phyloP scores from a whole-genome alignment of 2,329 filamentous ascomycete species.

The Delphinella strobiligena region DNA sequence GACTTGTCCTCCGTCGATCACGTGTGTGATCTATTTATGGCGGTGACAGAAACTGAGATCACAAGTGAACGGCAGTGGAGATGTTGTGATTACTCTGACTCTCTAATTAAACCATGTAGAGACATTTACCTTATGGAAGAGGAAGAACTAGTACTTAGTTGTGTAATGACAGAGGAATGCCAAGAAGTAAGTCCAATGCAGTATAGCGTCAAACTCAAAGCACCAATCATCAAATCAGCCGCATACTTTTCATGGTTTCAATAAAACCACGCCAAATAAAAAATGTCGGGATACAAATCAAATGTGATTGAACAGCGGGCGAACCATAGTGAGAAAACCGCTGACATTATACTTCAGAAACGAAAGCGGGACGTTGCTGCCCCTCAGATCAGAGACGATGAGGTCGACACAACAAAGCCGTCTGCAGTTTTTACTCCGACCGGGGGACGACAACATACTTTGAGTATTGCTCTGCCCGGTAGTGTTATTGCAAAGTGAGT shows the following conservation, averaged over 20 bases:
- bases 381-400: constrained; percentile 10
- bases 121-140: too few species aligned
- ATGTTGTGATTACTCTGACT: too few species aligned
- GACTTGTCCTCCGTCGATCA: background rate
- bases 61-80: too few species aligned
- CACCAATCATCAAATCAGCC: too few species aligned
- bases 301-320: background rate
- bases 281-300: background rate
- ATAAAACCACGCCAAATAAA: background rate
- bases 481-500: constrained; percentile 64
- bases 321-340: too few species aligned
- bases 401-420: constrained; percentile 49
- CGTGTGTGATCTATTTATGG: too few species aligned
- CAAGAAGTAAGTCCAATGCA: too few species aligned
- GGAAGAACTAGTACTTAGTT: too few species aligned
- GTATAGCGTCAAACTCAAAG: too few species aligned
- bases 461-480: constrained; percentile 67
- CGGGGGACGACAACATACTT: constrained; percentile 55
- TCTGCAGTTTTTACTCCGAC: constrained; percentile 56
- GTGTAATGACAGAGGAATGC: too few species aligned
- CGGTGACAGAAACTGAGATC: too few species aligned
- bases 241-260: background rate
- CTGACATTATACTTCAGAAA: constrained; percentile 12
- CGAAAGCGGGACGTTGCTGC: constrained; percentile 15
- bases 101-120: too few species aligned